Conservation (phyloP, 495 filamentous ascomycete genomes). For the Hypoxylon perforatum region DNA sequence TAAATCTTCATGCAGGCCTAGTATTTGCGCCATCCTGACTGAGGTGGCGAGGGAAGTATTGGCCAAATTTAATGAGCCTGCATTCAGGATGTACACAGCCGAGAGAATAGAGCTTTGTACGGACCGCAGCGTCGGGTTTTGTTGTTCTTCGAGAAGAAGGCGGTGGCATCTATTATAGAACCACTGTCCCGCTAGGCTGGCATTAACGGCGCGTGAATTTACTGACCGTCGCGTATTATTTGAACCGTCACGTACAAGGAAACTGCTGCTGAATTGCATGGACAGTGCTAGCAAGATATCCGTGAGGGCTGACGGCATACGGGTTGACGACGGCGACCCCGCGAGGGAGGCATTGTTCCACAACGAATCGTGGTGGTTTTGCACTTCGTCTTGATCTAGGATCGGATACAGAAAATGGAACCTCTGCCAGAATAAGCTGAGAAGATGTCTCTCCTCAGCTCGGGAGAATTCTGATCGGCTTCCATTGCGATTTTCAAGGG, state of each 20-base stretch:
- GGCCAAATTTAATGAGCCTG: no score
- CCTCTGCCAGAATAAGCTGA: slow-evolving; percentile 13
- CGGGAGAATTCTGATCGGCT: background rate
- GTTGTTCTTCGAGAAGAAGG: no score
- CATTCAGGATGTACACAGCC: no score
- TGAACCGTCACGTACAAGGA: slow-evolving; percentile 8
- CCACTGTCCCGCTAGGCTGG: slow-evolving; percentile 5
- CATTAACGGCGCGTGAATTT: background rate
- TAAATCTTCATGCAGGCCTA: no score
- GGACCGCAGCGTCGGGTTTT: no score
- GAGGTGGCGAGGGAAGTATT: no score
- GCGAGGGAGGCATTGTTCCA: slow-evolving; percentile 7
- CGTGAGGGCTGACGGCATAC: background rate
- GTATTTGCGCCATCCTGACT: no score
- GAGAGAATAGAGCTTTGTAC: no score
- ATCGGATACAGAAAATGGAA: slow-evolving; percentile 3
- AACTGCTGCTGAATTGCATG: slow-evolving; percentile 13
- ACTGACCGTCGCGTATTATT: background rate
- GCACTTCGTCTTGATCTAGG: slow-evolving; percentile 3
- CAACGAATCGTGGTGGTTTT: slow-evolving; percentile 11
- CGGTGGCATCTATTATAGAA: slow-evolving; percentile 1
- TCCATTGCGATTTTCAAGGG: background rate
- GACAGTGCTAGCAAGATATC: slow-evolving; percentile 14
- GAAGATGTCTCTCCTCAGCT: slow-evolving; percentile 4
- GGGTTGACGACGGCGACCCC: background rate